Evolutionary conservation across 108 stramenopile species (phyloP), one percentile per base, ranked within the genome.

Genomic region (Seminavis robusta): DNA sequence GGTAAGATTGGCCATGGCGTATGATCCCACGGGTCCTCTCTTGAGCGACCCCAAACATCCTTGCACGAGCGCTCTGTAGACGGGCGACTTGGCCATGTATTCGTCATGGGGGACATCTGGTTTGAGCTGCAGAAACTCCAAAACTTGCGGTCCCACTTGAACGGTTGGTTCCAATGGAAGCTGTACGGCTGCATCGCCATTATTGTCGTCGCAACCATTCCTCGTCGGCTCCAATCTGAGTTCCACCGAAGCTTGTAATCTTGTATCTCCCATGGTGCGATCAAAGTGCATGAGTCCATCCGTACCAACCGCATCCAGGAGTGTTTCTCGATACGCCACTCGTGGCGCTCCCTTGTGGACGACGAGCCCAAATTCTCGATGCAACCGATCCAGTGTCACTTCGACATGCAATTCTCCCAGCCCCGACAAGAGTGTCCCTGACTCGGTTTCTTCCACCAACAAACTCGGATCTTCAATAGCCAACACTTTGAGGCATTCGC

Each of bases 371-470:
- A 76, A 77, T 50, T 94, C 93, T 32, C 93, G 59, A 31, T 41
- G 67, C 15, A 94, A 46, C 21, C 92, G 61, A 76, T 94, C 92
- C 29, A 88, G 52, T 4, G 81, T 74, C 24, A 94, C 83, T 49
- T 94, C 92, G 57, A 94, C 80, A 46, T 94, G 92, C 28, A 94
- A 67, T 59, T 94, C 92, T 19, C 92, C 92, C 37, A 94, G 57
- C 28, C 92, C 92, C 16, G 85, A 86, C 15, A 94, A 58, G 7
- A 90, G 47, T 0, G 88, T 94, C 17, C 67, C 65, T 2, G 84
- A 86, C 10, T 81, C 84, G 1, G 73, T 84, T 67, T 90, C 92
- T 65, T 88, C 83, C 4, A 94, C 87, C 5, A 81, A 56, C 17
- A 94, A 59, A 58, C 84, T 86, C 0, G 92, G 92, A 74, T 94